Evolutionary conservation across 129 eudicot species (phyloP).

Genomic region (Lactuca saligna): DNA sequence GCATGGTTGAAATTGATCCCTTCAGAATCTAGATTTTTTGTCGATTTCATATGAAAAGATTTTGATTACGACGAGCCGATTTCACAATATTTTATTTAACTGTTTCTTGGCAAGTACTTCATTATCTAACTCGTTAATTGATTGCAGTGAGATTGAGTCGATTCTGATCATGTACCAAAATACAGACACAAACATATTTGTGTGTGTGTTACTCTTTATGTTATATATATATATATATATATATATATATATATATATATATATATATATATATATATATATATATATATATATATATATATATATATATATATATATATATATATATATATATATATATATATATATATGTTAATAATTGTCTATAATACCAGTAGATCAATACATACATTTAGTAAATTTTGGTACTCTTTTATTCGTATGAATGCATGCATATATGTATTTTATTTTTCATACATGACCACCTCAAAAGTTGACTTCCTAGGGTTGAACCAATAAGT

Average conservation of each 20-base stretch:
- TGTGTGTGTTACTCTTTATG: not conserved
- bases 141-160: no score
- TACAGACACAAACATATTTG: not conserved
- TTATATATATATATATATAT: not conserved
- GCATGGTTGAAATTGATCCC: slow-evolving; percentile 10
- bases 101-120: not conserved
- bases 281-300: no score
- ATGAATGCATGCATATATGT: slow-evolving; percentile 15
- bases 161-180: no score
- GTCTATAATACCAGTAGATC: not conserved
- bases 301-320: no score
- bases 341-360: not conserved
- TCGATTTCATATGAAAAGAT: not conserved
- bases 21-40: slow-evolving; percentile 7
- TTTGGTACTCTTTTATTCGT: not conserved
- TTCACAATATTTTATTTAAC: not conserved
- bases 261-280: no score
- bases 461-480: slow-evolving; percentile 24
- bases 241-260: no score
- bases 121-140: not conserved
- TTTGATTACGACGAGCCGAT: not conserved
- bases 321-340: no score
- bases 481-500: not conserved
- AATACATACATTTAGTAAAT: no score
- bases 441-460: not conserved